Percentiles rank a stretch among this genome's conserved stretches.
phyloP scores from a whole-genome alignment of 768 basidiomycete species.

The Roridomyces roridus region DNA sequence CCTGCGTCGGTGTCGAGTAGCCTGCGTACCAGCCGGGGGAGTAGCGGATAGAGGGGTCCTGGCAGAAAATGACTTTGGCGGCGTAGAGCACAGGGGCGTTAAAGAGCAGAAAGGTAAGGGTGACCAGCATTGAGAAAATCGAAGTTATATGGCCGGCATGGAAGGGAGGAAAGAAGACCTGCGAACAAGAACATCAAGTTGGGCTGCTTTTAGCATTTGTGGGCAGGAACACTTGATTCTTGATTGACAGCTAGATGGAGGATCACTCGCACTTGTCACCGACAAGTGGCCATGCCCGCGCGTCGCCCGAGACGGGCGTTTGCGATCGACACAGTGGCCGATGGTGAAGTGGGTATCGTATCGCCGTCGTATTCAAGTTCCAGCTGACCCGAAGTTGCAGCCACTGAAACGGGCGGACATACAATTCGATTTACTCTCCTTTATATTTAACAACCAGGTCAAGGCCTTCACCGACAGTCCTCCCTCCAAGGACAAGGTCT shows the following conservation, averaged over 20 bases:
- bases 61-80: slow-evolving; percentile 4
- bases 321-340: slow-evolving; percentile 59
- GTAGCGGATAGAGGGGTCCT: slow-evolving; percentile 13
- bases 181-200: slow-evolving; percentile 15
- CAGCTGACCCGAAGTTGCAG: too few species aligned
- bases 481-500: slow-evolving; percentile 41
- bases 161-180: slow-evolving; percentile 1
- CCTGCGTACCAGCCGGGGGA: slow-evolving; percentile 22
- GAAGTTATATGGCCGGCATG: slow-evolving; percentile 23
- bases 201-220: too few species aligned
- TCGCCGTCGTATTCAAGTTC: too few species aligned
- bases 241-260: too few species aligned
- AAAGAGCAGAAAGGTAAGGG: slow-evolving; percentile 3
- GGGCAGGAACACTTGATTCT: too few species aligned
- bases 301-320: slow-evolving; percentile 49
- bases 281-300: slow-evolving; percentile 32
- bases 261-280: slow-evolving; percentile 7
- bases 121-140: slow-evolving; percentile 22
- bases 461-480: slow-evolving; percentile 60
- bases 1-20: neutral
- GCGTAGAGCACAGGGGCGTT: slow-evolving; percentile 13
- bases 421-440: slow-evolving; percentile 80
- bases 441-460: slow-evolving; percentile 75
- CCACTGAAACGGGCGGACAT: slow-evolving; percentile 72
- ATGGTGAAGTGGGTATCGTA: too few species aligned